These are phyloP conservation scores for Primulina eburnea DNA, from an alignment of 257 asterid species.

Conservation along the genomic window DNA sequence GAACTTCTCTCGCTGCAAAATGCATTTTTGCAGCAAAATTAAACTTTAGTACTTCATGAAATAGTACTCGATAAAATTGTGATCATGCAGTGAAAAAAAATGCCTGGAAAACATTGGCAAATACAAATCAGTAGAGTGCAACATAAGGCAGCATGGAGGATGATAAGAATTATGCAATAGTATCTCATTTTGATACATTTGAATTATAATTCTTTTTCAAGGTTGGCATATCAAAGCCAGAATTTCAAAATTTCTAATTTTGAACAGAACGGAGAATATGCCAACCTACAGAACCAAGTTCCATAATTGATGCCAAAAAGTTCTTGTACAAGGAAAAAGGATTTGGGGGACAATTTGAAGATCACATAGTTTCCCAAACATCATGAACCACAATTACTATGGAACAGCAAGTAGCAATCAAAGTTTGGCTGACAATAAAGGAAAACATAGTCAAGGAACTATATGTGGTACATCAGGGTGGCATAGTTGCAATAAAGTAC, in stretches of 20 bases:
- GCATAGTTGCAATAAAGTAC: slow-evolving; percentile 14
- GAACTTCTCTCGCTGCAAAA: slow-evolving; percentile 33
- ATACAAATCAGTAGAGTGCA: not conserved
- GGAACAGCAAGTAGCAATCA: not conserved
- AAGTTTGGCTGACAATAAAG: not conserved
- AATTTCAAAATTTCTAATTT: slow-evolving; percentile 2
- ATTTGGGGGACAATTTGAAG: not conserved
- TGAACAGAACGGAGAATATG: not conserved
- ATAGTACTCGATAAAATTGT: not conserved
- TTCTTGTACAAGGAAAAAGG: not conserved
- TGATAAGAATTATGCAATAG: not conserved
- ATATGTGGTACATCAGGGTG: slow-evolving; percentile 4
- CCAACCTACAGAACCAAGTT: not conserved
- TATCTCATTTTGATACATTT: not conserved
- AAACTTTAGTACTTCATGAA: slow-evolving; percentile 14
- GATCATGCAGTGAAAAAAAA: slow-evolving; percentile 11
- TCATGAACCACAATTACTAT: slow-evolving; percentile 14
- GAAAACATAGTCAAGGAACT: slow-evolving; percentile 9
- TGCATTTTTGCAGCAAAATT: slow-evolving; percentile 10
- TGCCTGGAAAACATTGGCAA: not conserved
- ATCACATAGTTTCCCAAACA: not conserved
- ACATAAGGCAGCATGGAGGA: not conserved
- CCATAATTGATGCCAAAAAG: slow-evolving; percentile 11
- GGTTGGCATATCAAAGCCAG: slow-evolving; percentile 1
- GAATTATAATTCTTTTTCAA: not conserved